phyloP scores from a whole-genome alignment of 805 yeast species.

The Saccharomycopsis sp. region DNA sequence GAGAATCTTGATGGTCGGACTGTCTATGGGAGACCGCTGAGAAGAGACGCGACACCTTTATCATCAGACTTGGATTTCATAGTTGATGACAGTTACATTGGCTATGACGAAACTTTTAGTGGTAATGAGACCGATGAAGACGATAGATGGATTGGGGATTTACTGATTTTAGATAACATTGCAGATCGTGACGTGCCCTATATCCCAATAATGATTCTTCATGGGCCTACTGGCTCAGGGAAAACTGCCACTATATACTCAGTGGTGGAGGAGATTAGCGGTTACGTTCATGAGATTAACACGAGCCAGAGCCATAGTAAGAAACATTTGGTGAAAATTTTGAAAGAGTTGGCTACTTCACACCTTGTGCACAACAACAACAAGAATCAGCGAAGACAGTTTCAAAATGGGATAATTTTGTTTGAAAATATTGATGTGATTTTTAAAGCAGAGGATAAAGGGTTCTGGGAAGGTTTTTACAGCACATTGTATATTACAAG shows the following conservation, averaged over 20 bases:
- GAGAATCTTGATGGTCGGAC: conserved; percentile 3
- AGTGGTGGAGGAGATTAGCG: conserved; percentile 50
- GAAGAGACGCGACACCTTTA: conserved; percentile 3
- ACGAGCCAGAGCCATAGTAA: conserved; percentile 67
- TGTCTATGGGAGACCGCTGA: too few species aligned
- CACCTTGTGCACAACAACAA: conserved; percentile 54
- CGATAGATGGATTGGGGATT: too few species aligned
- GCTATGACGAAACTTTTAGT: conserved; percentile 17
- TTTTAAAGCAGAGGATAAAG: conserved; percentile 65
- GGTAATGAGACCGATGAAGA: conserved; percentile 20
- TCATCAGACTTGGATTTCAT: conserved; percentile 31
- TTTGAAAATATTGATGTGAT: conserved; percentile 83
- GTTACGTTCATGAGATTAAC: conserved; percentile 77
- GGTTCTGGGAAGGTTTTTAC: conserved; percentile 71
- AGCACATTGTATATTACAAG: conserved; percentile 54
- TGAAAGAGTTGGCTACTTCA: conserved; percentile 79
- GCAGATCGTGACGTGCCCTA: conserved; percentile 26
- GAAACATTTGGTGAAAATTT: conserved; percentile 55
- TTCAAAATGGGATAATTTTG: conserved; percentile 61
- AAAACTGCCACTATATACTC: conserved; percentile 72
- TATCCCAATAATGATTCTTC: conserved; percentile 57
- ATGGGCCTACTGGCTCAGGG: conserved; percentile 72
- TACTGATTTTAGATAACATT: conserved; percentile 4
- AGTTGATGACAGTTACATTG: conserved; percentile 27
- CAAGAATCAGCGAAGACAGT: conserved; percentile 24